Percentiles rank a stretch among this genome's conserved stretches.
Conservation (phyloP, 768 basidiomycete genomes). For the Paxillus involutus region DNA sequence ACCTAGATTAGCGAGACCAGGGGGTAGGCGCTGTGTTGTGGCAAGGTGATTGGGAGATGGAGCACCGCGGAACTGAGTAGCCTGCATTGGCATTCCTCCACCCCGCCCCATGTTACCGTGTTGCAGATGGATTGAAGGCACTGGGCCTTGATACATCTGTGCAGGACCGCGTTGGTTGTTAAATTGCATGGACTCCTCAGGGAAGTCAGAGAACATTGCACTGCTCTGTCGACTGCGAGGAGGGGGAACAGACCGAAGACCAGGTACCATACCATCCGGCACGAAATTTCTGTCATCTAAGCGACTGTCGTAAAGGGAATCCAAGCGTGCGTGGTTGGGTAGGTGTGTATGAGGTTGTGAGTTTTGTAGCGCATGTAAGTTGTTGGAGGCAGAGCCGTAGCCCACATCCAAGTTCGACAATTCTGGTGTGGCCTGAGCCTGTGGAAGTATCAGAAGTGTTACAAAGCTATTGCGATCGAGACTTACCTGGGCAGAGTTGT, state of each 20-base stretch:
- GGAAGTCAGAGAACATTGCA: slow-evolving; percentile 53
- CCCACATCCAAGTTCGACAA: slow-evolving; percentile 21
- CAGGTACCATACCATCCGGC: slow-evolving; percentile 85
- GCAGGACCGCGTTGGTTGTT: slow-evolving; percentile 60
- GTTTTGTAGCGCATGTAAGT: slow-evolving; percentile 39
- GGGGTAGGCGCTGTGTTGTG: slow-evolving; percentile 64
- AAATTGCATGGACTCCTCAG: slow-evolving; percentile 66
- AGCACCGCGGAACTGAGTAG: slow-evolving; percentile 65
- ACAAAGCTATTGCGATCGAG: neutral
- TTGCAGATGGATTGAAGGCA: slow-evolving; percentile 50
- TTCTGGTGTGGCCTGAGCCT: slow-evolving; percentile 30
- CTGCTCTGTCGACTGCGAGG: slow-evolving; percentile 59
- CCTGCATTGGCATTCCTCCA: slow-evolving; percentile 55
- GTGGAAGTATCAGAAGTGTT: slow-evolving; percentile 8
- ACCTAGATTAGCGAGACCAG: slow-evolving; percentile 79
- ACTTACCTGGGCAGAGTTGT: slow-evolving; percentile 71
- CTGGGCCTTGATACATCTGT: slow-evolving; percentile 53
- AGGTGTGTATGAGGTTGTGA: slow-evolving; percentile 41
- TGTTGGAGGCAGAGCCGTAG: slow-evolving; percentile 22
- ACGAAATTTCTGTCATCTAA: slow-evolving; percentile 76
- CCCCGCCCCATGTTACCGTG: slow-evolving; percentile 51
- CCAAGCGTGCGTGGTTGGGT: slow-evolving; percentile 49
- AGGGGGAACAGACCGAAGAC: slow-evolving; percentile 65
- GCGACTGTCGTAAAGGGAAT: slow-evolving; percentile 71
- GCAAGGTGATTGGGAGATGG: slow-evolving; percentile 60